Conservation (phyloP, 257 asterid genomes). For the Pogostemon cablin region DNA sequence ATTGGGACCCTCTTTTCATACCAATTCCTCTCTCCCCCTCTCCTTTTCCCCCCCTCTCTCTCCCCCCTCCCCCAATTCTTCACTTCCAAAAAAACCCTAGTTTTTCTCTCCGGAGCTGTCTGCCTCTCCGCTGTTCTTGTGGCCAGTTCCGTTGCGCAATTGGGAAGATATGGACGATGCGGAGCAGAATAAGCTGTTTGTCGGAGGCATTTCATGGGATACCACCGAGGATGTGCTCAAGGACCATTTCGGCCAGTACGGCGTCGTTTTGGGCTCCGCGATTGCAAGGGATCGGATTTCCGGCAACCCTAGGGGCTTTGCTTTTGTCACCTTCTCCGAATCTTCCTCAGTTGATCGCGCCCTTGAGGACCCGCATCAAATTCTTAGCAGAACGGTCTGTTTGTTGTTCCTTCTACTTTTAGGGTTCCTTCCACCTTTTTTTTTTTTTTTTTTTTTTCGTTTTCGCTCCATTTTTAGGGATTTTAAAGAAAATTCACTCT, state of each 20-base stretch:
- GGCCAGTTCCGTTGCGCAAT: constrained; percentile 26
- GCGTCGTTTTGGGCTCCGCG: constrained; percentile 59
- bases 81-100: constrained; percentile 41
- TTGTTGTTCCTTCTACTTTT: constrained; percentile 16
- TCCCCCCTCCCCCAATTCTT: constrained; percentile 38
- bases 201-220: constrained; percentile 91
- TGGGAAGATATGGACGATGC: constrained; percentile 59
- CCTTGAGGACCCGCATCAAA: constrained; percentile 68
- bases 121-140: neutral
- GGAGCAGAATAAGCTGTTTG: constrained; percentile 78
- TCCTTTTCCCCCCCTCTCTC: constrained; percentile 2
- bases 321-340: constrained; percentile 78
- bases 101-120: constrained; percentile 21
- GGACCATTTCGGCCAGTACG: constrained; percentile 69
- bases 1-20: constrained; percentile 34
- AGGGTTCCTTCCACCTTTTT: constrained; percentile 21
- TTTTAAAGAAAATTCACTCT: neutral
- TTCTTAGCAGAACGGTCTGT: constrained; percentile 74
- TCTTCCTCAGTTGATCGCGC: constrained; percentile 69
- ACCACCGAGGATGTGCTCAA: constrained; percentile 68
- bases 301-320: constrained; percentile 82
- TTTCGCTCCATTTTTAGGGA: constrained; percentile 22
- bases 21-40: neutral
- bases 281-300: constrained; percentile 65
- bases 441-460: neutral